These are phyloP conservation scores for Ophiosphaerella korrae DNA, from an alignment of 2,329 filamentous ascomycete species.

Conservation along the genomic window DNA sequence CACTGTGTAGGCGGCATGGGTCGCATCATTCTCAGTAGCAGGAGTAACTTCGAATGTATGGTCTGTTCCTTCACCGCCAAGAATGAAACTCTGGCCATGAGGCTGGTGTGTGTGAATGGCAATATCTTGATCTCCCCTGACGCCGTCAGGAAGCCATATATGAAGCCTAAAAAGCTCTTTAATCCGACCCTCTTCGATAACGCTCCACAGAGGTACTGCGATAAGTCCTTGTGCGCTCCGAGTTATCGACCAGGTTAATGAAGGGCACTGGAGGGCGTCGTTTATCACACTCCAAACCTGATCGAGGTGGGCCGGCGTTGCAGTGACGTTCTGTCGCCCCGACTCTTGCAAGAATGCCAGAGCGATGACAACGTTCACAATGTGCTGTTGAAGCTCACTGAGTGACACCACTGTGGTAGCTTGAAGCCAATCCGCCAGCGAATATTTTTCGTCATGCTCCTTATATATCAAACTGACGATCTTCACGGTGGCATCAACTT, in stretches of 20 bases:
- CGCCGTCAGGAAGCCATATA: slow-evolving; percentile 39
- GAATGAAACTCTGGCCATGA: slow-evolving; percentile 46
- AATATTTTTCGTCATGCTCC: not conserved
- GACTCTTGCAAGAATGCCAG: slow-evolving; percentile 4
- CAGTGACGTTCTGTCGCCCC: not conserved
- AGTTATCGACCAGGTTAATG: slow-evolving; percentile 2
- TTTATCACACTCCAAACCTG: slow-evolving; percentile 2
- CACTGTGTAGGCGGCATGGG: slow-evolving; percentile 38
- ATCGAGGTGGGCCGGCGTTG: not conserved
- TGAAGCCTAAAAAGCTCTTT: slow-evolving; percentile 46
- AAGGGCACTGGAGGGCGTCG: slow-evolving; percentile 1
- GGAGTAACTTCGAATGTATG: slow-evolving; percentile 32
- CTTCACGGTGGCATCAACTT: not conserved
- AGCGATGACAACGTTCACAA: slow-evolving; percentile 1
- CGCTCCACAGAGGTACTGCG: slow-evolving; percentile 43
- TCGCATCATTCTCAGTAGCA: slow-evolving; percentile 20
- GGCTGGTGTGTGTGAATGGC: slow-evolving; percentile 45
- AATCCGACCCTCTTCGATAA: slow-evolving; percentile 39
- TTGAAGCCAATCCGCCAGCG: slow-evolving; percentile 1
- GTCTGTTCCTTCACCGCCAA: slow-evolving; percentile 44
- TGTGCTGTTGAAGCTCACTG: not conserved
- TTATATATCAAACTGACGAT: not conserved
- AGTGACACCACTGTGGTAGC: not conserved
- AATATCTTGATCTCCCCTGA: slow-evolving; percentile 15
- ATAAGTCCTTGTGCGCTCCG: slow-evolving; percentile 45